Evolutionary conservation across 805 yeast species (phyloP), one percentile per base, ranked within the genome.

Genomic region (Lachancea waltii): DNA sequence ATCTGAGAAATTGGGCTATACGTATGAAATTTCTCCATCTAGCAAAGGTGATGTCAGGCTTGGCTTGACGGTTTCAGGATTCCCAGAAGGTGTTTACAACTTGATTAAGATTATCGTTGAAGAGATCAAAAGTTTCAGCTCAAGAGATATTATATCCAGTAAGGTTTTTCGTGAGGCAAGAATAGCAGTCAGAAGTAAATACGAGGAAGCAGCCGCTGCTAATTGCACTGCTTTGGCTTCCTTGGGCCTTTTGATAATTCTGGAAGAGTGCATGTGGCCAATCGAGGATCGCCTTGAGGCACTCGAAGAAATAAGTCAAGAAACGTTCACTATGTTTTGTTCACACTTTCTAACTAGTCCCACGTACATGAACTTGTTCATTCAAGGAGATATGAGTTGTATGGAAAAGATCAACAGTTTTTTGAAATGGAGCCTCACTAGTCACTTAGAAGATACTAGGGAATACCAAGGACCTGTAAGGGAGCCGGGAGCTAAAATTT

Each of bases 261-360:
- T 81, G 24, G 94, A 83, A 44, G 73, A 73, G 41, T 60, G 69
- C 32, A 63, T 73, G 21, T 76, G 79, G 75, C 51, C 69, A 1
- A 44, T 79, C 2, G 74, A 77, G 18, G 75, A 74, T 22, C 62
- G 86, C 46, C 46, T 73, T 11, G 75, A 72, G n/a, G 72, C 73
- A 0, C 49, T 81, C 24, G 82, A 80, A 43, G 67, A 69, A 7
- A 47, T 73, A 5, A 72, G 70, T 18, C 40, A 62, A 6, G 56
- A 59, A 0, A 49, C 56, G 0, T 58, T 77, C 33, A 48, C 49
- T 14, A 10, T 40, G 1, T 60, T 70, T 35, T 54, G 65, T 5
- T 10, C 33, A 0, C 4, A 28, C 0, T 58, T 74, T 18, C 46
- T 64, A 7, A 34, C 36, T 1, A 46, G 48, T 1, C 46, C 63